These are phyloP conservation scores for Sporothrix humicola DNA, from an alignment of 2,329 filamentous ascomycete genomes.

Conservation along the genomic window DNA sequence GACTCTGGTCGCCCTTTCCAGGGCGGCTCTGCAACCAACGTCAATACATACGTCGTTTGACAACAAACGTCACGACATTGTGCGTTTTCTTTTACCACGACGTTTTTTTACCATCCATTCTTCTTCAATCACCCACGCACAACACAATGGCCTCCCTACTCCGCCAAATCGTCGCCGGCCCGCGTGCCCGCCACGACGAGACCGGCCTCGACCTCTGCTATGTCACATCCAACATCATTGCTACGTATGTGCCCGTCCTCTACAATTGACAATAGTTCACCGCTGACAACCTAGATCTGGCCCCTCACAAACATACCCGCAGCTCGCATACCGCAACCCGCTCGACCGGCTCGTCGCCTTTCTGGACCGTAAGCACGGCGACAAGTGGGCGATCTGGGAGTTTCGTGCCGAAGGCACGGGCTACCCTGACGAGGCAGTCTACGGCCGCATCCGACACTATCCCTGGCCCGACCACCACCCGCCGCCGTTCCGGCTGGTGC, in stretches of 20 bases:
- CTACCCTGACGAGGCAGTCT: conserved; percentile 89
- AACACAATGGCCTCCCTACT: conserved; percentile 72
- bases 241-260: conserved; percentile 52
- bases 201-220: conserved; percentile 94
- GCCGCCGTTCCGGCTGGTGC: conserved; percentile 87
- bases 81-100: too few species aligned
- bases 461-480: conserved; percentile 98
- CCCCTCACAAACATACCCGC: conserved; percentile 85
- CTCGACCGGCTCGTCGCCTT: conserved; percentile 85
- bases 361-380: conserved; percentile 81
- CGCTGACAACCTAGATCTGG: conserved; percentile 71
- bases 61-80: too few species aligned
- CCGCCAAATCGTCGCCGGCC: conserved; percentile 89
- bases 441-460: conserved; percentile 84
- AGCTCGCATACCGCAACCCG: conserved; percentile 92
- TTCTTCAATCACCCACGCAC: neutral
- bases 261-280: neutral
- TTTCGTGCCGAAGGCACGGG: conserved; percentile 96
- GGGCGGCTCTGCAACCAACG: neutral
- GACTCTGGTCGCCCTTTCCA: neutral
- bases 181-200: conserved; percentile 81
- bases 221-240: conserved; percentile 79
- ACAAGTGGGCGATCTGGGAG: conserved; percentile 95
- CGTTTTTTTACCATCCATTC: neutral
- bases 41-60: too few species aligned